Evolutionary conservation across 805 yeast genomes (phyloP).

Genomic region (Nakazawaea ishiwadae): DNA sequence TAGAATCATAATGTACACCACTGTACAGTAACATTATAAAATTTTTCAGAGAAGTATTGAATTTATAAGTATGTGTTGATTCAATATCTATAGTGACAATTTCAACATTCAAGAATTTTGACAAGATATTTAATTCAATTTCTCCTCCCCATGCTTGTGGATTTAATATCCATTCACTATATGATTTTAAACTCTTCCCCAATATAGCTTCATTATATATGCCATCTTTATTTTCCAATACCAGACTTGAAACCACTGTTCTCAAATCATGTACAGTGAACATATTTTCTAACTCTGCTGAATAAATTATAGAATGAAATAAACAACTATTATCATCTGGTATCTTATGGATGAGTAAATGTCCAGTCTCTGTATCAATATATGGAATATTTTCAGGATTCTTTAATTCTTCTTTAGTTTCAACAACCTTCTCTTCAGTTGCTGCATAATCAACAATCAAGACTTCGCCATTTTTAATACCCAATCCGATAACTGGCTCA

Average conservation of each 20-base stretch:
- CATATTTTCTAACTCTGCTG: slow-evolving; percentile 26
- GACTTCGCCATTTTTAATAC: slow-evolving; percentile 57
- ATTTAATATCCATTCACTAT: slow-evolving; percentile 55
- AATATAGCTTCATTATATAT: slow-evolving; percentile 51
- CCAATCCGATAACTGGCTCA: slow-evolving; percentile 31
- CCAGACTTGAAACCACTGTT: slow-evolving; percentile 41
- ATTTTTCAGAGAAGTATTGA: slow-evolving; percentile 33
- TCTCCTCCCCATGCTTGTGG: slow-evolving; percentile 81
- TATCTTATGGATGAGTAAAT: slow-evolving; percentile 48
- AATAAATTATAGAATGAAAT: slow-evolving; percentile 60
- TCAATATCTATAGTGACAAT: slow-evolving; percentile 64
- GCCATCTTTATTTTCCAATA: slow-evolving; percentile 35
- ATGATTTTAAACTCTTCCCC: slow-evolving; percentile 44
- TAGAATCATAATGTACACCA: slow-evolving; percentile 72
- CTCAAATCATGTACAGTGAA: slow-evolving; percentile 39
- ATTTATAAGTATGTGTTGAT: slow-evolving; percentile 51
- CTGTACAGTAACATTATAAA: slow-evolving; percentile 57
- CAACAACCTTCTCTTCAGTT: slow-evolving; percentile 3
- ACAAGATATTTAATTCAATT: slow-evolving; percentile 62
- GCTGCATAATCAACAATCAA: slow-evolving; percentile 32
- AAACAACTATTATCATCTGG: slow-evolving; percentile 80
- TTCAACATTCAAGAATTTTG: slow-evolving; percentile 44
- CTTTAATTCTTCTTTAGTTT: slow-evolving; percentile 3
- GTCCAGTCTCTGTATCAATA: slow-evolving; percentile 22
- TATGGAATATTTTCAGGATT: slow-evolving; percentile 12